Conservation (phyloP, 441 rosid genomes). For the Bocquillonia castaneifolia region DNA sequence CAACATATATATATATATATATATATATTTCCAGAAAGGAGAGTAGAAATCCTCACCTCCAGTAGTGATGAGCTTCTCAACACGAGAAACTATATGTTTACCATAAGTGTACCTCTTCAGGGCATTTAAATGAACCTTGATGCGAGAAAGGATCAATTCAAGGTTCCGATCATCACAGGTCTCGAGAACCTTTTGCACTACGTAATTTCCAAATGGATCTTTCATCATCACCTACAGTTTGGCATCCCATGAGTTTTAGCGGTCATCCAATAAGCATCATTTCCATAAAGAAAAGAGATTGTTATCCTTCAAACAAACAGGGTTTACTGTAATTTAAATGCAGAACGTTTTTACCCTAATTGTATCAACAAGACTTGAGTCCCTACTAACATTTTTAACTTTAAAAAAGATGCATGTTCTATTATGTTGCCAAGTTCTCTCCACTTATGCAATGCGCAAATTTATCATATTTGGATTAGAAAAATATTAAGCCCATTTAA, state of each 20-base stretch:
- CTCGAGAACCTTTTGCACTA: conserved; percentile 92
- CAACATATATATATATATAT: background rate
- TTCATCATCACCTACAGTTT: conserved; percentile 90
- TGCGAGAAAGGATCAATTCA: conserved; percentile 72
- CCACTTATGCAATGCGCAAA: background rate
- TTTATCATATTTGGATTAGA: no score
- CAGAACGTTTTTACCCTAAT: background rate
- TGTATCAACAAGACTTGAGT: background rate
- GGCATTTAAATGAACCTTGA: conserved; percentile 73
- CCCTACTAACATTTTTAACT: background rate
- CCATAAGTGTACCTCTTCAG: conserved; percentile 89
- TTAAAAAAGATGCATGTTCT: background rate
- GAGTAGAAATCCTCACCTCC: conserved; percentile 54
- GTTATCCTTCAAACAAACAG: background rate
- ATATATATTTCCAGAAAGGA: background rate
- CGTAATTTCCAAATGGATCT: conserved; percentile 94
- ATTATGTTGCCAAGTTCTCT: background rate
- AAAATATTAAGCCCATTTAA: no score
- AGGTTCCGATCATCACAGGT: conserved; percentile 78
- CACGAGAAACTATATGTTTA: conserved; percentile 87
- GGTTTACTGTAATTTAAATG: background rate
- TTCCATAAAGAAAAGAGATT: background rate
- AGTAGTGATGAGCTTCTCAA: conserved; percentile 82
- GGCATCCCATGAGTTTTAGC: conserved; percentile 10
- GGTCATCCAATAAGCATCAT: background rate